A percentile compares a stretch with the other conserved stretches of the same genome.
Conservation (phyloP, 2,329 filamentous ascomycete genomes). For the Chrysoporthe deuterocubensis region DNA sequence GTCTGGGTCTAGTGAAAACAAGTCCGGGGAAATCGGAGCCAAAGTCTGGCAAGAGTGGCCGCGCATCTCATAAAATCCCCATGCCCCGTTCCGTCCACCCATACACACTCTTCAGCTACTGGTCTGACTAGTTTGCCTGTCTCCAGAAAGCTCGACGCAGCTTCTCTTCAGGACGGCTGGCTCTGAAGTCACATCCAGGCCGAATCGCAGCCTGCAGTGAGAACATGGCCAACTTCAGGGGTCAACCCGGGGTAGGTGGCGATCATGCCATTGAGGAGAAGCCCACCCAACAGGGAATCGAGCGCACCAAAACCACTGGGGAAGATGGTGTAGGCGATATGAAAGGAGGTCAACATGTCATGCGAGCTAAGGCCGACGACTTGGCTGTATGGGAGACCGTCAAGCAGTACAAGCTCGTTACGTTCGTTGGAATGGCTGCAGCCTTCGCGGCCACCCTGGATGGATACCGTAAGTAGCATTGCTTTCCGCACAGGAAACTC, state of each 20-base stretch:
- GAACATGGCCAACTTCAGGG: not conserved
- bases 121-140: not conserved
- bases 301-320: not conserved
- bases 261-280: not conserved
- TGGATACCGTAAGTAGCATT: conserved; percentile 42
- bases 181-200: not conserved
- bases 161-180: not conserved
- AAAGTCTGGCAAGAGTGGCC: not conserved
- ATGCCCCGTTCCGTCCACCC: no score
- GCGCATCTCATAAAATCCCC: not conserved
- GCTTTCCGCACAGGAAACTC: not conserved
- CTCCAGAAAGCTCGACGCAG: not conserved
- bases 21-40: conserved; percentile 8
- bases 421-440: conserved; percentile 43
- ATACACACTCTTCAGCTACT: no score
- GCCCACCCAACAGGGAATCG: not conserved
- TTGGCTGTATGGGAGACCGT: conserved; percentile 44
- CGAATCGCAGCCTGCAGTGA: not conserved
- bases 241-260: not conserved
- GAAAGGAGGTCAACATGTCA: conserved; percentile 28
- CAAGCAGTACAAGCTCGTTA: conserved; percentile 40
- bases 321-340: conserved; percentile 42
- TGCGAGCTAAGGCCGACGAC: conserved; percentile 44
- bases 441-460: conserved; percentile 47
- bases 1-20: not conserved